Percentiles rank a stretch among this genome's conserved stretches.
These are phyloP conservation scores for Lactarius vividus DNA, from an alignment of 768 basidiomycete species.

Conservation along the genomic window DNA sequence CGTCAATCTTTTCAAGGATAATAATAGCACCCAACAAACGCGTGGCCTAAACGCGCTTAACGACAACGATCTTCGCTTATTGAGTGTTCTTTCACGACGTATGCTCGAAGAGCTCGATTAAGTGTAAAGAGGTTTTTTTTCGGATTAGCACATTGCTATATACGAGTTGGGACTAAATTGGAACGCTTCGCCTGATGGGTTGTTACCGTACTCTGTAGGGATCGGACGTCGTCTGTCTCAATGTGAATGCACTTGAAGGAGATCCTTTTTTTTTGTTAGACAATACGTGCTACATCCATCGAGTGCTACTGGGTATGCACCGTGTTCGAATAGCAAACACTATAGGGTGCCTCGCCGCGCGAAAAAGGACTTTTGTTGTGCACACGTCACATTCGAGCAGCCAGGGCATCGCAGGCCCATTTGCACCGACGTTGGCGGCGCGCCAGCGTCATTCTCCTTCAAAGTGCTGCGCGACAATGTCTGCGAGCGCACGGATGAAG, in stretches of 20 bases:
- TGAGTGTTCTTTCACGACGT: neutral
- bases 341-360: conserved; percentile 60
- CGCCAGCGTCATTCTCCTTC: conserved; percentile 54
- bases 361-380: conserved; percentile 87
- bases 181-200: neutral
- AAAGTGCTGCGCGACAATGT: conserved; percentile 84
- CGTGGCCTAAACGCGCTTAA: neutral
- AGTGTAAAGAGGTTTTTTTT: neutral
- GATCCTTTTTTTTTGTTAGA: neutral
- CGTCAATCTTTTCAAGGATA: neutral
- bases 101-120: conserved; percentile 4
- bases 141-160: neutral
- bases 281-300: neutral
- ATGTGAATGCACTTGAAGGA: neutral
- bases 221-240: neutral
- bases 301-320: neutral
- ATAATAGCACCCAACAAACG: neutral
- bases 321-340: neutral
- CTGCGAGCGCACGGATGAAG: conserved; percentile 92
- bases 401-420: conserved; percentile 89
- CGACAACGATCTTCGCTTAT: neutral
- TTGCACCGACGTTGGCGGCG: conserved; percentile 72
- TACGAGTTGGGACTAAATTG: neutral
- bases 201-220: neutral
- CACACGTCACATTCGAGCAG: conserved; percentile 87